These are phyloP conservation scores for Poa annua DNA, from an alignment of 176 grass and related monocot species.

Conservation along the genomic window DNA sequence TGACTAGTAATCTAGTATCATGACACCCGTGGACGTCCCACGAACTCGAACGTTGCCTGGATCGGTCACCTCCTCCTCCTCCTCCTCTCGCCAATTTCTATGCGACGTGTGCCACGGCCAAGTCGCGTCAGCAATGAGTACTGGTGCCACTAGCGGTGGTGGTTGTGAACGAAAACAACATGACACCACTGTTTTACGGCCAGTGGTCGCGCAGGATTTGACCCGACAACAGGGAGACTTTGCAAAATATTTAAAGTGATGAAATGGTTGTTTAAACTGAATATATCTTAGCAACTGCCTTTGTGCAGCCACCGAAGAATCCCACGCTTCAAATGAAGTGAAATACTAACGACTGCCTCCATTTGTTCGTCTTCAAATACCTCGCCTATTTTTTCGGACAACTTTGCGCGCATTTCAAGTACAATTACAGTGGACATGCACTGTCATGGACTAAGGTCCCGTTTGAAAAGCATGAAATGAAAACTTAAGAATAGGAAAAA, in stretches of 20 bases:
- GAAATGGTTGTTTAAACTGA: too few species aligned
- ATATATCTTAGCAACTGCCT: too few species aligned
- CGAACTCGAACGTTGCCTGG: slow-evolving; percentile 21
- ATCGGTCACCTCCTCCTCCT: slow-evolving; percentile 18
- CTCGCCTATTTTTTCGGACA: too few species aligned
- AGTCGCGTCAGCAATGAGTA: slow-evolving; percentile 35
- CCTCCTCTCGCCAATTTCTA: background rate
- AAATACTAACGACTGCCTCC: too few species aligned
- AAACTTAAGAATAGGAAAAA: too few species aligned
- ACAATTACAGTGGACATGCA: too few species aligned
- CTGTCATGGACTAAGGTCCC: too few species aligned
- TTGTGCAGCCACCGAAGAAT: background rate
- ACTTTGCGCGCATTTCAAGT: too few species aligned
- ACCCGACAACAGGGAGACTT: background rate
- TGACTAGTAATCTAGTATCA: slow-evolving; percentile 54
- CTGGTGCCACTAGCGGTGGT: background rate
- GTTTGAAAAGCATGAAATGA: too few species aligned
- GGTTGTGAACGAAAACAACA: background rate
- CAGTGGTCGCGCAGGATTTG: background rate
- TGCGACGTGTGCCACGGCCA: background rate
- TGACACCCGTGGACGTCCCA: slow-evolving; percentile 25
- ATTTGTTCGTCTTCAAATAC: too few species aligned
- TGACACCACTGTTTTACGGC: background rate
- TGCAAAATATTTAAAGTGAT: background rate
- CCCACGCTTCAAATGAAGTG: background rate